These are phyloP conservation scores for Chimonanthus praecox DNA, from an alignment of 164 flowering plant genomes.

Conservation along the genomic window DNA sequence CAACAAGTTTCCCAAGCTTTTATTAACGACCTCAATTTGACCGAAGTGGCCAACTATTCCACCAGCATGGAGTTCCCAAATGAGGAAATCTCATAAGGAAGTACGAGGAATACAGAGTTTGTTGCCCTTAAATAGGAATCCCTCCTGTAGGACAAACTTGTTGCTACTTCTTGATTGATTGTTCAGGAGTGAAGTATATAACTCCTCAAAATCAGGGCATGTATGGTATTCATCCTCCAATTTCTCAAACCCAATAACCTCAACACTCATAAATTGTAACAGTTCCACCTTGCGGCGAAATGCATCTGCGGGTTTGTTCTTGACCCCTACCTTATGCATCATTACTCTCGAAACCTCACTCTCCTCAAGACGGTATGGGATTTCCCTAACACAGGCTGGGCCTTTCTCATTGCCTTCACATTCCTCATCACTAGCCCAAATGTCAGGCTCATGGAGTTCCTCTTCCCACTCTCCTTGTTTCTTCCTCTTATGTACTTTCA, in stretches of 20 bases:
- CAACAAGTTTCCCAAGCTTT: too few relatives aligned
- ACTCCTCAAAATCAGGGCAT: neutral
- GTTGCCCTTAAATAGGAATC: neutral
- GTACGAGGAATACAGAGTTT: neutral
- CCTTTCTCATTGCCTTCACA: too few relatives aligned
- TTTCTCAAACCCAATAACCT: neutral
- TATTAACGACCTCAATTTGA: neutral
- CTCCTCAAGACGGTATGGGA: too few relatives aligned
- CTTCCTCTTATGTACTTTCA: too few relatives aligned
- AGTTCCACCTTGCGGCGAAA: neutral
- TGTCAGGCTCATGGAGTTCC: too few relatives aligned
- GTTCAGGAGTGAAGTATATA: neutral
- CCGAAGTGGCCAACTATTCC: neutral
- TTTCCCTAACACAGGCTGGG: too few relatives aligned
- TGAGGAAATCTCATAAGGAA: neutral
- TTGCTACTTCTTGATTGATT: neutral
- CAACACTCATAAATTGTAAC: neutral
- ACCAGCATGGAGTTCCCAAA: neutral
- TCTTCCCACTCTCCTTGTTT: too few relatives aligned
- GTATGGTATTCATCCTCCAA: neutral
- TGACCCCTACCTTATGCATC: neutral
- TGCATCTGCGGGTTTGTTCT: neutral
- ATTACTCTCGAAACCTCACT: neutral
- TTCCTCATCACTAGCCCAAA: too few relatives aligned
- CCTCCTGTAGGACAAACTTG: neutral